Evolutionary conservation across 1,284 basidiomycete genomes (phyloP).

Genomic region (Heterobasidion annosum): DNA sequence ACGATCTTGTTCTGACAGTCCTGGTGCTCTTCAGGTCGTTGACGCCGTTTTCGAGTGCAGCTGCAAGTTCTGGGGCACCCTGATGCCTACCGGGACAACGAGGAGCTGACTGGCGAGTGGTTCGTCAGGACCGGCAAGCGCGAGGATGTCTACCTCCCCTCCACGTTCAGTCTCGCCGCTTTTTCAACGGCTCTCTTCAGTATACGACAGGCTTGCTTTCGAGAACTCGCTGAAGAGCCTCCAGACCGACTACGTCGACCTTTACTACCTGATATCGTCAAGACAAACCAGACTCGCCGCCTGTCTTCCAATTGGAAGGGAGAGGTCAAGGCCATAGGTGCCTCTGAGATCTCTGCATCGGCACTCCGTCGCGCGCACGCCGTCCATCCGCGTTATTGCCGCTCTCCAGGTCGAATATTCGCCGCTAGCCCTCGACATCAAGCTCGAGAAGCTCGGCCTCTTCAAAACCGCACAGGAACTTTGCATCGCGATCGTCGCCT

Average conservation of each 20-base stretch:
- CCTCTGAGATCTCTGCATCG: constrained; percentile 32
- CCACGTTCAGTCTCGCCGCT: constrained; percentile 29
- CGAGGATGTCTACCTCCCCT: constrained; percentile 34
- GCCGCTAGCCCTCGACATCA: constrained; percentile 39
- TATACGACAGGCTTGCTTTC: constrained; percentile 17
- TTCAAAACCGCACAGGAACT: constrained; percentile 42
- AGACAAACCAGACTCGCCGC: background rate
- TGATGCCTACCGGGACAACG: constrained; percentile 17
- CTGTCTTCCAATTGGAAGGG: constrained; percentile 16
- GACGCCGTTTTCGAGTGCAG: constrained; percentile 18
- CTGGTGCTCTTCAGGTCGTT: constrained; percentile 12
- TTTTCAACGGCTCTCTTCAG: constrained; percentile 16
- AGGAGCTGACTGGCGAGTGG: constrained; percentile 23
- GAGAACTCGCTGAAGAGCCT: constrained; percentile 27
- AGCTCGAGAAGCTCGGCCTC: constrained; percentile 35
- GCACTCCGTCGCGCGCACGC: constrained; percentile 49
- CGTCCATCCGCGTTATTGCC: constrained; percentile 41
- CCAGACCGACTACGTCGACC: constrained; percentile 25
- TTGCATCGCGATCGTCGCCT: constrained; percentile 46
- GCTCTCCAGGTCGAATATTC: constrained; percentile 55
- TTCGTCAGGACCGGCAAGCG: constrained; percentile 28
- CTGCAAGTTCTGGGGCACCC: constrained; percentile 21
- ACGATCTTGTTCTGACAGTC: background rate
- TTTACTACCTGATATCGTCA: constrained; percentile 21
- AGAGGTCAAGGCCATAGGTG: constrained; percentile 30